These are phyloP conservation scores for Hamamelis virginiana DNA, from an alignment of 164 flowering plant genomes.

Conservation along the genomic window DNA sequence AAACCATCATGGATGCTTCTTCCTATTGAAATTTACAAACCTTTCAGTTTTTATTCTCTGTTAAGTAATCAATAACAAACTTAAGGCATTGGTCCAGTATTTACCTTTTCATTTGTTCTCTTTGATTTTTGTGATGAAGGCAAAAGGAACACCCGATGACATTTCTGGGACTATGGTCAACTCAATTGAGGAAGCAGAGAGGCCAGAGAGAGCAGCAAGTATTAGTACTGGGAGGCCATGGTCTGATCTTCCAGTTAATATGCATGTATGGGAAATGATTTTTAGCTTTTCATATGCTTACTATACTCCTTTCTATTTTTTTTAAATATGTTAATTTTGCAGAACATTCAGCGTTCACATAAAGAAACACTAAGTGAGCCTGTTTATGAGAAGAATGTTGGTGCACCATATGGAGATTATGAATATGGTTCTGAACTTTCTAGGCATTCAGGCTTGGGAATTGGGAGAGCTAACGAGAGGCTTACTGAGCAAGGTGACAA, in stretches of 20 bases:
- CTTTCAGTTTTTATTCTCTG: no score
- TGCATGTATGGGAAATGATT: constrained; percentile 27
- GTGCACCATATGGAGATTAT: constrained; percentile 44
- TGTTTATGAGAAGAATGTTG: constrained; percentile 39
- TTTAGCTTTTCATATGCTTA: neutral
- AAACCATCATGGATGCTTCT: no score
- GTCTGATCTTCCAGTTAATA: constrained; percentile 48
- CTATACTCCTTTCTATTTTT: neutral
- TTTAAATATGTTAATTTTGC: constrained; percentile 21
- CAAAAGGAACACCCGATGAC: constrained; percentile 41
- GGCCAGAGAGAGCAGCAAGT: constrained; percentile 37
- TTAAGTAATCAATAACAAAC: no score
- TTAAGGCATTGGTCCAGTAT: neutral
- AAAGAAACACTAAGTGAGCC: constrained; percentile 41
- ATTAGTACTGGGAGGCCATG: constrained; percentile 43
- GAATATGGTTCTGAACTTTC: constrained; percentile 54
- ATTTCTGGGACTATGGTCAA: constrained; percentile 27
- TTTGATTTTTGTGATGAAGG: constrained; percentile 40
- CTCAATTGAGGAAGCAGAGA: constrained; percentile 37
- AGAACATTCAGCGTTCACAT: constrained; percentile 46
- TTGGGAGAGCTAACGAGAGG: constrained; percentile 42
- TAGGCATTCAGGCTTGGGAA: constrained; percentile 38
- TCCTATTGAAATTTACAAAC: no score
- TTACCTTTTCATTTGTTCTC: neutral
- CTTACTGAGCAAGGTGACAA: constrained; percentile 41